Conservation (phyloP, 805 yeast species). For the Blastobotrys americana region DNA sequence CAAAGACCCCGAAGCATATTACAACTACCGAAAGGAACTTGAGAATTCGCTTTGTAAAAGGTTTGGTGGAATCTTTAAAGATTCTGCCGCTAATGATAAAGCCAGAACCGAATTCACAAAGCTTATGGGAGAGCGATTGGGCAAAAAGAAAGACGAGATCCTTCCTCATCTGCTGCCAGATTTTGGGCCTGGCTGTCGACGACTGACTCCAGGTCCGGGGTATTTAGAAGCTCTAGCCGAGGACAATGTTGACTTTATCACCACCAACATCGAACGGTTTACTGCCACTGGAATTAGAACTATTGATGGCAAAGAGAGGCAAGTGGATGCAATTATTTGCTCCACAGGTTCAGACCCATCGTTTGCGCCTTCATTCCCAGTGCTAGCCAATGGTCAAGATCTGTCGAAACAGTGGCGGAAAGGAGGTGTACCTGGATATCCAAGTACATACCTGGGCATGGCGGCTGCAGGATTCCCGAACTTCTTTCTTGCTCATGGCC, state of each 20-base stretch:
- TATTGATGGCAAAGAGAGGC: constrained; percentile 12
- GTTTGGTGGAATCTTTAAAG: constrained; percentile 8
- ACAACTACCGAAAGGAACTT: constrained; percentile 5
- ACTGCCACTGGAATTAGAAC: constrained; percentile 19
- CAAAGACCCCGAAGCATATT: constrained; percentile 9
- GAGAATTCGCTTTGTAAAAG: constrained; percentile 5
- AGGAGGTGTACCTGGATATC: constrained; percentile 7
- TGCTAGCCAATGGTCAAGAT: constrained; percentile 7
- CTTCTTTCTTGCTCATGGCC: constrained; percentile 7
- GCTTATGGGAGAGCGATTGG: constrained; percentile 8
- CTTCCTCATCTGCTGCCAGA: constrained; percentile 17
- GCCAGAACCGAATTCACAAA: constrained; percentile 3
- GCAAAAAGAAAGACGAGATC: constrained; percentile 8
- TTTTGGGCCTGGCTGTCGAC: constrained; percentile 16
- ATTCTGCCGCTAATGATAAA: constrained; percentile 3
- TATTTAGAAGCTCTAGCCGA: constrained; percentile 18
- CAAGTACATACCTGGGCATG: constrained; percentile 10
- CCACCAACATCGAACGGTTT: constrained; percentile 12
- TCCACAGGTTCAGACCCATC: constrained; percentile 12
- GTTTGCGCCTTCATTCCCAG: constrained; percentile 8
- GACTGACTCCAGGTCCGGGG: constrained; percentile 19
- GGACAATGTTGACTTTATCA: constrained; percentile 17
- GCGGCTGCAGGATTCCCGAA: constrained; percentile 12
- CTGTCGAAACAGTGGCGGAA: constrained; percentile 6
- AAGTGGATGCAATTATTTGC: constrained; percentile 10